phyloP scores from a whole-genome alignment of 164 flowering plant species.

The Aristolochia fimbriata region DNA sequence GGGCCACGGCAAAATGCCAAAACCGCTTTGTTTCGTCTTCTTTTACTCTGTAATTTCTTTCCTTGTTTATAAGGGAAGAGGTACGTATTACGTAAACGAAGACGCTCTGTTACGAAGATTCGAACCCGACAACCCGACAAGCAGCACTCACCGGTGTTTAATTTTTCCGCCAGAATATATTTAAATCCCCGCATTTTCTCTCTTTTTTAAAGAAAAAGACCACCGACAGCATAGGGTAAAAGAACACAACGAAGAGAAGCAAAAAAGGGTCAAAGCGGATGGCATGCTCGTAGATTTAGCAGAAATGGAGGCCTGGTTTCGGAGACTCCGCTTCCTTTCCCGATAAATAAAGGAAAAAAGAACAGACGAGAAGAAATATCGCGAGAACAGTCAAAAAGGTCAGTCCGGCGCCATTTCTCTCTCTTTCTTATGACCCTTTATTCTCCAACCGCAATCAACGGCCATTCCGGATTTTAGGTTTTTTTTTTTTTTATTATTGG shows the following conservation, averaged over 20 bases:
- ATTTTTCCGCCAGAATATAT: conserved; percentile 2
- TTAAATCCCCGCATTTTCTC: neutral
- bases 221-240: conserved; percentile 23
- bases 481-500: neutral
- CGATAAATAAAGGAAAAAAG: neutral
- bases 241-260: neutral
- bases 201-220: neutral
- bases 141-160: conserved; percentile 15
- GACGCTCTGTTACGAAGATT: conserved; percentile 5
- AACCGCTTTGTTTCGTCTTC: neutral
- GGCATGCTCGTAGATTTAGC: conserved; percentile 1
- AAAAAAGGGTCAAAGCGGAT: neutral
- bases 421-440: no score
- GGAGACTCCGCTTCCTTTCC: neutral
- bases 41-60: neutral
- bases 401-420: no score
- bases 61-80: neutral
- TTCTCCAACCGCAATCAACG: conserved; percentile 19
- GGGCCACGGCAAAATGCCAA: neutral
- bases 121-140: conserved; percentile 35
- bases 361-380: neutral
- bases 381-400: neutral
- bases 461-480: conserved; percentile 3
- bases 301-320: neutral
- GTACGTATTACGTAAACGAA: neutral